These are phyloP conservation scores for Lactarius deliciosus DNA, from an alignment of 768 basidiomycete species.

Conservation along the genomic window DNA sequence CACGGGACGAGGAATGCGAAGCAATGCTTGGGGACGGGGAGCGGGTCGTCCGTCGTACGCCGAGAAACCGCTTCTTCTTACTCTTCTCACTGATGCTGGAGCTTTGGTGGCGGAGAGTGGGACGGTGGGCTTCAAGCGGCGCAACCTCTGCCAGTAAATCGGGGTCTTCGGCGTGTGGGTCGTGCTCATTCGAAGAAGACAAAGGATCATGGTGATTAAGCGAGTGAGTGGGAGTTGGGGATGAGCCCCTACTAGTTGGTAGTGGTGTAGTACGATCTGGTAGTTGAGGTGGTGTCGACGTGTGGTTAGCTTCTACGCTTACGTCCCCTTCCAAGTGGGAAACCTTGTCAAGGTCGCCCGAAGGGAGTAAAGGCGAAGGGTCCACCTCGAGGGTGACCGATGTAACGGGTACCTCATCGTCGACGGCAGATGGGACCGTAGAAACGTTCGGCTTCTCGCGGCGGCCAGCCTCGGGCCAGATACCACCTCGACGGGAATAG, in stretches of 20 bases:
- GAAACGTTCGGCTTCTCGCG: constrained; percentile 34
- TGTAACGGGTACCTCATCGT: constrained; percentile 34
- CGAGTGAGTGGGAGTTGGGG: constrained; percentile 12
- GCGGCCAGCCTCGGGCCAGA: constrained; percentile 78
- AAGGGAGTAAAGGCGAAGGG: constrained; percentile 25
- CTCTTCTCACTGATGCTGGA: constrained; percentile 24
- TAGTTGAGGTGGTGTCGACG: neutral
- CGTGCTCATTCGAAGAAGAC: neutral
- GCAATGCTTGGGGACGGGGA: constrained; percentile 17
- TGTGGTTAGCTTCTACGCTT: constrained; percentile 8
- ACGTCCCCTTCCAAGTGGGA: constrained; percentile 38
- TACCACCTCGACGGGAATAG: constrained; percentile 76
- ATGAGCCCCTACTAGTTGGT: constrained; percentile 16
- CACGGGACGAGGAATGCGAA: constrained; percentile 25
- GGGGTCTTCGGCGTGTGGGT: constrained; percentile 4
- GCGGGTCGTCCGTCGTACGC: constrained; percentile 16
- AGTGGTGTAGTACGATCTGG: neutral
- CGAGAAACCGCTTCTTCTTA: constrained; percentile 24
- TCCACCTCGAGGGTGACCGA: constrained; percentile 39
- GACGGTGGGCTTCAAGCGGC: constrained; percentile 10
- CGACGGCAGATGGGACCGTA: constrained; percentile 18
- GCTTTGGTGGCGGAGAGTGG: constrained; percentile 17
- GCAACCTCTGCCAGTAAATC: constrained; percentile 9
- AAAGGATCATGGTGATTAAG: constrained; percentile 1
- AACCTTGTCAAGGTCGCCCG: constrained; percentile 32